Conservation (phyloP, 768 basidiomycete genomes). For the Antrodiella citrinella region DNA sequence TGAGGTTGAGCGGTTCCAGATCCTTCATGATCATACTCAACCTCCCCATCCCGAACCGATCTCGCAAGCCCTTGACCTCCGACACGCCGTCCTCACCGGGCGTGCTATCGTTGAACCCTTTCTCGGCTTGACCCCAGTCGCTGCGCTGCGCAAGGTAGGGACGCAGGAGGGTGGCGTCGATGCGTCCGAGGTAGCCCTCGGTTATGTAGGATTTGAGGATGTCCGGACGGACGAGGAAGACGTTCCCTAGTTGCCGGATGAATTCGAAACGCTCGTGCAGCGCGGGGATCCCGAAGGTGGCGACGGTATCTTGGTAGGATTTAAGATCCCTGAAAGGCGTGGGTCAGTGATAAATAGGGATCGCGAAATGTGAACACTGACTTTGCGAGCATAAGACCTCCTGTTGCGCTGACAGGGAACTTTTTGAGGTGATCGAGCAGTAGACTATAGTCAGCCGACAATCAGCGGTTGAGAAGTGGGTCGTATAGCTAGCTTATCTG, state of each 20-base stretch:
- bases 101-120: constrained; percentile 59
- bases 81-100: constrained; percentile 30
- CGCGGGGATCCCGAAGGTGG: constrained; percentile 73
- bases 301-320: constrained; percentile 87
- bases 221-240: constrained; percentile 94
- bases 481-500: no score
- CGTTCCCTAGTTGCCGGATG: constrained; percentile 92
- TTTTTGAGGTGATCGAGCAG: constrained; percentile 92
- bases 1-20: constrained; percentile 49
- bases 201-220: constrained; percentile 93
- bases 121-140: constrained; percentile 86
- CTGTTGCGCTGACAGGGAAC: constrained; percentile 94
- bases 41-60: constrained; percentile 55
- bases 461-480: not conserved
- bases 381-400: constrained; percentile 98
- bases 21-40: constrained; percentile 87
- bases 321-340: constrained; percentile 84
- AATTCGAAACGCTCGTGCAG: constrained; percentile 96
- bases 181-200: constrained; percentile 87
- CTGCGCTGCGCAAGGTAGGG: constrained; percentile 88
- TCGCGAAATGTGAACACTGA: constrained; percentile 26
- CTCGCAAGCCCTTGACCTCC: constrained; percentile 49
- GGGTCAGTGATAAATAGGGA: constrained; percentile 8
- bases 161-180: constrained; percentile 77
- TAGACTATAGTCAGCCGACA: constrained; percentile 54